A percentile compares a stretch with the other conserved stretches of the same genome.
phyloP scores from a whole-genome alignment of 2,329 filamentous ascomycete genomes.

The Aureobasidium leucospermi region DNA sequence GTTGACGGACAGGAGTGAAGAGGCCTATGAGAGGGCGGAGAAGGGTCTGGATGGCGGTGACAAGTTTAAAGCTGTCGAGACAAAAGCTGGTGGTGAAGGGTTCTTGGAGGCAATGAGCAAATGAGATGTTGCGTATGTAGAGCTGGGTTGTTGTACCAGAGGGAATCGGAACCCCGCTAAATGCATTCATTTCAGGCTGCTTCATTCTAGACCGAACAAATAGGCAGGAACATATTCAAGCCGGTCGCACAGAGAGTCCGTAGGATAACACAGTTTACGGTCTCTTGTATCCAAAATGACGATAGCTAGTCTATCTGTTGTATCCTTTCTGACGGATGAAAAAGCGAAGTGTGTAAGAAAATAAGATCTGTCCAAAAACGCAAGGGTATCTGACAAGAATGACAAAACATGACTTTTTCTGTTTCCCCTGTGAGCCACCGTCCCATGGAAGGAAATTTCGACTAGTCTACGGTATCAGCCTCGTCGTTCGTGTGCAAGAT shows the following conservation, averaged over 20 bases:
- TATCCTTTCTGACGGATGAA: background rate
- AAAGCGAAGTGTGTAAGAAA: background rate
- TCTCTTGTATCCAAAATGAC: background rate
- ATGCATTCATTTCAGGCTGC: no score
- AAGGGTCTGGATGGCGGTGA: slow-evolving; percentile 66
- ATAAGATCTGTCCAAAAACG: background rate
- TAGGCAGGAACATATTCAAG: no score
- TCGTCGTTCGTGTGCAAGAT: background rate
- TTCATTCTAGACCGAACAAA: no score
- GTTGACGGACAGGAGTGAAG: slow-evolving; percentile 66
- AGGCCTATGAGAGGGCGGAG: slow-evolving; percentile 65
- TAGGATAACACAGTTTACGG: no score
- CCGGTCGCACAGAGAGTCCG: no score
- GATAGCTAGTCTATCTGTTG: background rate
- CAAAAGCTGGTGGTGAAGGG: slow-evolving; percentile 47
- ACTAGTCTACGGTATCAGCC: background rate
- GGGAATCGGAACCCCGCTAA: no score
- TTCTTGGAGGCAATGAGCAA: slow-evolving; percentile 43
- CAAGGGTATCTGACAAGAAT: background rate
- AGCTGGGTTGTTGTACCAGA: background rate
- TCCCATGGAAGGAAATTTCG: background rate
- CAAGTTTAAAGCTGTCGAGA: slow-evolving; percentile 57
- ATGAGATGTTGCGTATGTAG: slow-evolving; percentile 15
- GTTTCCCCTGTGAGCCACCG: background rate
- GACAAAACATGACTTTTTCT: background rate